Base-by-base conservation (phyloP, 805 yeast species). In the Lipomyces chichibuensis region DNA sequence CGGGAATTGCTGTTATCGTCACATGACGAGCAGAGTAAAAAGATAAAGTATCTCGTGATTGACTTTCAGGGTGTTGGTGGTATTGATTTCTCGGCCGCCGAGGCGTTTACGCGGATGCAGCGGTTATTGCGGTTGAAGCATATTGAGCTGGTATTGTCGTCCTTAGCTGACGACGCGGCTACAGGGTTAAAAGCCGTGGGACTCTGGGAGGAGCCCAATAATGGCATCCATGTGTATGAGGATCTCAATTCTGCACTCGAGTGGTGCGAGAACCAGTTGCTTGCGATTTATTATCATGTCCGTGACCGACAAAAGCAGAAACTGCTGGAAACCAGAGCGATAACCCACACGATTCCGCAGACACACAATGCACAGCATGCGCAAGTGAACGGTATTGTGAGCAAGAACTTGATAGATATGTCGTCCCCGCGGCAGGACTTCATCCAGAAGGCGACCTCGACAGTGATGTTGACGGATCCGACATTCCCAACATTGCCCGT, bases 51-150 rank as follows among this genome's bases (percentile, higher is more conserved):
- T 76, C 80, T 95, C 69, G 86, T 95, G 60, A 76, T 95, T 59
- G 99, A 95, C 78, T 88, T 95, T 84, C 88, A 88, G 72, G 87
- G 88, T 51, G 97, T 95, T 37, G 83, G 70, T 74, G 85, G 85
- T 58, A 86, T 95, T 70, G 99, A 95, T 78, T 95, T 90, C 74
- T 90, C 97, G 57, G 98, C 98, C 0, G 97, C 97, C 9, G 98
- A 95, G 77, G 97, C 98, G 0, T 91, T 95, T 76, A 87, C 92
- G 72, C 83, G 97, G 73, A 89, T 95, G 68, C 87, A 91, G 75
- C 88, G 96, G 69, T 84, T 93, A 73, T 80, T 92, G 20, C 85
- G 85, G 66, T 88, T 89, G 25, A 88, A 87, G 69, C 82, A 83
- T 62, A 88, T 94, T 20, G 88, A 85, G 70, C 79, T 95, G 75